Evolutionary conservation across 2,329 filamentous ascomycete genomes (phyloP), one percentile per base, ranked within the genome.

Genomic region (Talaromyces sp.): DNA sequence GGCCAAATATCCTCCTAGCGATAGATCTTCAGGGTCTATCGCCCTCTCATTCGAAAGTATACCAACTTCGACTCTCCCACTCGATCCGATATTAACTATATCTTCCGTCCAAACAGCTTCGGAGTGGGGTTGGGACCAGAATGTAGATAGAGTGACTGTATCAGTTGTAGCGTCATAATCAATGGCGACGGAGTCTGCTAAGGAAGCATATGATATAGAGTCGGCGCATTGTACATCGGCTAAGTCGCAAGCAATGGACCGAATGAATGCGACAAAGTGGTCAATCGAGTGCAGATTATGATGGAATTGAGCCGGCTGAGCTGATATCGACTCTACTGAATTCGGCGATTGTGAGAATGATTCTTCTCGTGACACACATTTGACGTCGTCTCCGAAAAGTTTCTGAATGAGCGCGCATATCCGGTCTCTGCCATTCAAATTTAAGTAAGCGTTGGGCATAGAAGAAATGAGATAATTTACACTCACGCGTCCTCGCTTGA

Each of bases 1-100:
- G 0, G 88, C 89, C 60, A 97, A 80, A 63, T 93, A 85, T 2
- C 94, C 94, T 5, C 89, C 88, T 45, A 97, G 83, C 43, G 89
- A 90, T 13, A 97, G 78, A 69, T 97, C 91, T 74, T 93, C 87
- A 0, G 86, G 80, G 65, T 92, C 87, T 14, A 68, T 70, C 19
- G 76, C 72, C 3, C 81, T 79, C 69, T 93, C 88, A 11, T 84
- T 81, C 6, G 86, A 87, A 65, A 98, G 80, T 48, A 97, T 84
- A 16, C 94, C 94, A 22, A 97, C 86, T 75, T 98, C 94, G 5
- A 92, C 84, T 57, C 89, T 85, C 57, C 87, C 82, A 1, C 66
- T 68, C 54, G 69, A 66, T 37, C 65, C 24, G 65, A 71, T 74
- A 13, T 71, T 65, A n/a, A 3, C 27, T 31, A 83, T 77, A 3